Base-by-base conservation (phyloP, 768 basidiomycete genomes). In the Tylopilus rubrobrunneus region DNA sequence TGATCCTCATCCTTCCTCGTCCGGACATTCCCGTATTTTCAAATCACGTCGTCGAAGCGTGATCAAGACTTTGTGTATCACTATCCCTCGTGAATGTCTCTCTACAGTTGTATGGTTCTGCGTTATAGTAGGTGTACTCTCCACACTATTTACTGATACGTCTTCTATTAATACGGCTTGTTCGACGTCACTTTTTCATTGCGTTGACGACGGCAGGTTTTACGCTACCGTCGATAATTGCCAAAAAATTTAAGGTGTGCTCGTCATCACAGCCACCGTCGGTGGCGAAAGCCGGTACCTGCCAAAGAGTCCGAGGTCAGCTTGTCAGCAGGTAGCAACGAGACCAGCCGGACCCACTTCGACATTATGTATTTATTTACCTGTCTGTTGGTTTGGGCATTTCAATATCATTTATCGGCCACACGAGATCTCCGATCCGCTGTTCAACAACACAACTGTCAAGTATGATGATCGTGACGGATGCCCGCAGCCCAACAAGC, bases 81-180 rank as follows among this genome's bases (percentile, higher is more conserved):
- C 63, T 70, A 70, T 58, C 49, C 61, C 58, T 59, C 56, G 56
- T 37, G 64, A 67, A 52, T 56, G 52, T 39, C 58, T 57, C 57
- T 52, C 56, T 14, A 44, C 27, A 54, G 56, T 39, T 60, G 61
- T 64, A 62, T 59, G 63, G 51, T 57, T 60, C 57, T 58, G 49
- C 60, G 59, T 60, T 72, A 70, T 52, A 58, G 51, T 70, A 69
- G 64, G 70, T 72, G 62, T 63, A 70, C 57, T 62, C 56, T 56
- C 62, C 47, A 61, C 60, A 58, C 56, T 70, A 68, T 63, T 64
- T 70, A 70, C 62, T 51, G 56, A 53, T 72, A 70, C 67, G 56
- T 45, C 56, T 61, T 64, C 57, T 55, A 62, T 64, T 69, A 67
- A 69, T 69, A 9, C 31, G 48, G 48, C 47, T 55, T 17, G 51